These are phyloP conservation scores for Talaromyces sp. DNA, from an alignment of 2,329 filamentous ascomycete genomes.

Conservation along the genomic window DNA sequence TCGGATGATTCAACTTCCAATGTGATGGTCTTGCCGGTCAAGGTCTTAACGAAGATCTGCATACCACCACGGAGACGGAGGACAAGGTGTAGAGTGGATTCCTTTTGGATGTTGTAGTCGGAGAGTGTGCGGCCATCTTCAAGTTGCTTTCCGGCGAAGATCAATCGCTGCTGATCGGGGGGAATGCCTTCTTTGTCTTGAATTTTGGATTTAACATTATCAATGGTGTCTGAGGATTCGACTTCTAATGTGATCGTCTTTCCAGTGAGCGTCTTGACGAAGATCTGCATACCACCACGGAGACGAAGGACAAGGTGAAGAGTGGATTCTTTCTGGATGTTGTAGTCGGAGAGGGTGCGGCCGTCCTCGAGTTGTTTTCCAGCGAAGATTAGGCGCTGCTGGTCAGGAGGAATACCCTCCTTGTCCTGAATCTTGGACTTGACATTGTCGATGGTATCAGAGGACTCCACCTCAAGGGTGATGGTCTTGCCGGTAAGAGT, in stretches of 20 bases:
- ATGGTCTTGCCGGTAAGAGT: conserved; percentile 97
- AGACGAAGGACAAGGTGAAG: conserved; percentile 83
- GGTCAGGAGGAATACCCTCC: conserved; percentile 93
- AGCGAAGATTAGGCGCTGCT: conserved; percentile 93
- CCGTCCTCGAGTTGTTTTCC: conserved; percentile 96
- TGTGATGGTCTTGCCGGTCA: conserved; percentile 71
- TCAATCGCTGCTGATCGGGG: conserved; percentile 55
- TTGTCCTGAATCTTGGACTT: conserved; percentile 66
- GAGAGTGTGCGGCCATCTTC: conserved; percentile 52
- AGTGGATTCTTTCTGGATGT: conserved; percentile 90
- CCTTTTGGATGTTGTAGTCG: conserved; percentile 97
- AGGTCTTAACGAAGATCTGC: conserved; percentile 81
- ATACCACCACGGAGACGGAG: conserved; percentile 79
- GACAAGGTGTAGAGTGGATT: conserved; percentile 76
- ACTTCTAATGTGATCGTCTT: conserved; percentile 95
- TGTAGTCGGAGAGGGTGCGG: conserved; percentile 85
- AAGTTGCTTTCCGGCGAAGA: conserved; percentile 19
- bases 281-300: conserved; percentile 70
- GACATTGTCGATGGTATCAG: conserved; percentile 19
- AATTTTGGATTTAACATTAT: conserved; percentile 93
- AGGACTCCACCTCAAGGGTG: conserved; percentile 50
- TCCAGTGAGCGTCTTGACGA: conserved; percentile 62
- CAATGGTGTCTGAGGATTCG: conserved; percentile 84
- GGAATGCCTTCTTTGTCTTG: conserved; percentile 79
- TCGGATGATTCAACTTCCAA: conserved; percentile 66